Evolutionary conservation across 2,329 filamentous ascomycete genomes (phyloP), one percentile per base, ranked within the genome.

Genomic region (Xylaria sp.): DNA sequence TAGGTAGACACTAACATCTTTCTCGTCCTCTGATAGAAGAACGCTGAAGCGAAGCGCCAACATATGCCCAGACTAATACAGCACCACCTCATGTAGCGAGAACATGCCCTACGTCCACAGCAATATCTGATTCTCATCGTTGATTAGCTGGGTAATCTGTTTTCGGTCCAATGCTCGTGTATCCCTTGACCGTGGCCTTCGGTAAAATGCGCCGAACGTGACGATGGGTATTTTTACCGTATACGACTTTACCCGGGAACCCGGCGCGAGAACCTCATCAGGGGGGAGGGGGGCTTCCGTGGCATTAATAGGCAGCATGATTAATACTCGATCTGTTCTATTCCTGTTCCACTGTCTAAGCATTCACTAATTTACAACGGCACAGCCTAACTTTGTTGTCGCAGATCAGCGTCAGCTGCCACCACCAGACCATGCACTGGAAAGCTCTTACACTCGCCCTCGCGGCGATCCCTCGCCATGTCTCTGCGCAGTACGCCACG

Each of bases 401-500:
- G 54, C 50, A 58, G 52, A 60, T 58, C 52, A 43, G 37, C 52
- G 39, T 45, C 45, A 57, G 54, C 46, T 51, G 46, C 47, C 49
- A 44, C 44, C 44, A 41, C 37, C 18, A 21, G 44, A 56, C 43
- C 20, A 63, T 63, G 60, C 60, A 59, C 53, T 61, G 56, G 55
- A 61, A 61, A 52, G 42, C 54, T 42, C 50, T 61, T 38, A 43
- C 50, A 21, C 43, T 60, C 38, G 58, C 56, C 22, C 56, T 57
- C 38, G 58, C 56, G 53, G 58, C 58, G 26, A 52, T 51, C 46
- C 57, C 56, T 47, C 54, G 54, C 50, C 54, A 59, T 21, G 60
- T 51, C 34, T 50, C 54, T 11, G 58, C 58, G 8, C 60, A 63
- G 48, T 62, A 56, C 56, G 57, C 60, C 22, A 51, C 50, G 20